A percentile compares a stretch with the other conserved stretches of the same genome.
Conservation (phyloP, 768 basidiomycete genomes). For the Kwoniella sp. region DNA sequence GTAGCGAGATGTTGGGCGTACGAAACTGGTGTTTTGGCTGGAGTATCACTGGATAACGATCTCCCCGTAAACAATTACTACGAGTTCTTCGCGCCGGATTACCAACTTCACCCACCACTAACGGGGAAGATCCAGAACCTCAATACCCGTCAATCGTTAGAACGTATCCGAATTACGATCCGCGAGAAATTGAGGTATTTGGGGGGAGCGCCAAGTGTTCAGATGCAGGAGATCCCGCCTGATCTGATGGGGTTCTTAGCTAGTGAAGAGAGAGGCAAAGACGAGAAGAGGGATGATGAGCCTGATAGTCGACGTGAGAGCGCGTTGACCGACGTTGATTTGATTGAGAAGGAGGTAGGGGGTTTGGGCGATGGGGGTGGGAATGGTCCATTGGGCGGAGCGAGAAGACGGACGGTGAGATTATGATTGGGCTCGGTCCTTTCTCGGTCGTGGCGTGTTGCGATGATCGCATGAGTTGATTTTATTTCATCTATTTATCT, state of each 20-base stretch:
- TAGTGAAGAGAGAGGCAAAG: slow-evolving; percentile 70
- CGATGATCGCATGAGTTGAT: too few species aligned
- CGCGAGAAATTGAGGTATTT: slow-evolving; percentile 87
- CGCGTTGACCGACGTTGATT: slow-evolving; percentile 8
- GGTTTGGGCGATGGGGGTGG: slow-evolving; percentile 7
- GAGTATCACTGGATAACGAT: slow-evolving; percentile 75
- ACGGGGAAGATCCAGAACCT: slow-evolving; percentile 79
- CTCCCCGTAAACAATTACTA: slow-evolving; percentile 89
- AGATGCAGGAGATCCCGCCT: slow-evolving; percentile 94
- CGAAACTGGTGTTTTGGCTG: slow-evolving; percentile 91
- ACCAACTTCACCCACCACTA: slow-evolving; percentile 89
- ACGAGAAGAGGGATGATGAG: slow-evolving; percentile 68
- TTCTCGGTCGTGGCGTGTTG: too few species aligned
- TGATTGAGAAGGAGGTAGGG: slow-evolving; percentile 16
- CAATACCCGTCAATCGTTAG: slow-evolving; percentile 78
- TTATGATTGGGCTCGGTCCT: too few species aligned
- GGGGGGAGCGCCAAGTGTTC: slow-evolving; percentile 93
- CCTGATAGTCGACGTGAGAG: slow-evolving; percentile 6
- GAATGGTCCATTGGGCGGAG: slow-evolving; percentile 8
- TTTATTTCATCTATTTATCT: too few species aligned
- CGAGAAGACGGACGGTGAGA: slow-evolving; percentile 6
- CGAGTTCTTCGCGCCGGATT: slow-evolving; percentile 86
- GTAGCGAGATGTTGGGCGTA: slow-evolving; percentile 99
- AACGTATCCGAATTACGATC: slow-evolving; percentile 81
- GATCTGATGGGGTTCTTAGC: slow-evolving; percentile 72